Evolutionary conservation across 2,329 filamentous ascomycete genomes (phyloP).

Genomic region (Clonostachys chloroleuca): DNA sequence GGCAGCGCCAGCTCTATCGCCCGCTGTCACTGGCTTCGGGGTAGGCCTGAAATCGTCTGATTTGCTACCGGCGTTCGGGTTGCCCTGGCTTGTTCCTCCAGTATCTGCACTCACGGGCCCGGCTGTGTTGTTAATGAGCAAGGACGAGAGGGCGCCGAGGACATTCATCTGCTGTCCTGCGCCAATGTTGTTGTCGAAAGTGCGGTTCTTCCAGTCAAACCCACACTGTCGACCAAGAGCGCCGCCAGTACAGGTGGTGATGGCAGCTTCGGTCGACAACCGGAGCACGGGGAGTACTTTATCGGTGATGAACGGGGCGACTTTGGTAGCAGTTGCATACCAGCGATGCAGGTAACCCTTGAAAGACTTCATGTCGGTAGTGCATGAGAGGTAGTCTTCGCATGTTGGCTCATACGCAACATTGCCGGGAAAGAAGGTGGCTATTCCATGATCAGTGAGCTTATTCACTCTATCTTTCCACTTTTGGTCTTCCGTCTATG

Average conservation of each 20-base stretch:
- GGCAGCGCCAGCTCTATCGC: conserved; percentile 33
- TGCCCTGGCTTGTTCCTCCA: conserved; percentile 39
- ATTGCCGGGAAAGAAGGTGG: conserved; percentile 48
- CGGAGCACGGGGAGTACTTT: conserved; percentile 53
- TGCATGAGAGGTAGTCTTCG: conserved; percentile 53
- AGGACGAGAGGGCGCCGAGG: conserved; percentile 44
- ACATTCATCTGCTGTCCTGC: conserved; percentile 54
- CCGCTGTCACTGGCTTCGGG: conserved; percentile 1
- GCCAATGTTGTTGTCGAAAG: conserved; percentile 44
- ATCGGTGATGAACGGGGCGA: conserved; percentile 55
- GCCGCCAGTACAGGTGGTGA: conserved; percentile 58
- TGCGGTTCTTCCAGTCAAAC: conserved; percentile 48
- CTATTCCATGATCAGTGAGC: conserved; percentile 26
- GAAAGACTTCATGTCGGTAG: conserved; percentile 68
- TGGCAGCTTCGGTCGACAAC: conserved; percentile 54
- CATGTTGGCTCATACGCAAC: conserved; percentile 60
- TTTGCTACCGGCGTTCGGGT: conserved; percentile 22
- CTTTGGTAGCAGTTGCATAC: conserved; percentile 54
- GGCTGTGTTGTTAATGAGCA: conserved; percentile 30
- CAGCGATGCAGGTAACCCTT: conserved; percentile 67
- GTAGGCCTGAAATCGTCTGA: background rate
- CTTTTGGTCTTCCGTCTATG: conserved; percentile 33
- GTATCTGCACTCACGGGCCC: conserved; percentile 33
- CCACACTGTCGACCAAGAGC: conserved; percentile 56
- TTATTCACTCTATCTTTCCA: conserved; percentile 48